Evolutionary conservation across 139 green algal genomes (phyloP), one percentile per base, ranked within the genome.

Genomic region (Auxenochlorella pyrenoidosa): DNA sequence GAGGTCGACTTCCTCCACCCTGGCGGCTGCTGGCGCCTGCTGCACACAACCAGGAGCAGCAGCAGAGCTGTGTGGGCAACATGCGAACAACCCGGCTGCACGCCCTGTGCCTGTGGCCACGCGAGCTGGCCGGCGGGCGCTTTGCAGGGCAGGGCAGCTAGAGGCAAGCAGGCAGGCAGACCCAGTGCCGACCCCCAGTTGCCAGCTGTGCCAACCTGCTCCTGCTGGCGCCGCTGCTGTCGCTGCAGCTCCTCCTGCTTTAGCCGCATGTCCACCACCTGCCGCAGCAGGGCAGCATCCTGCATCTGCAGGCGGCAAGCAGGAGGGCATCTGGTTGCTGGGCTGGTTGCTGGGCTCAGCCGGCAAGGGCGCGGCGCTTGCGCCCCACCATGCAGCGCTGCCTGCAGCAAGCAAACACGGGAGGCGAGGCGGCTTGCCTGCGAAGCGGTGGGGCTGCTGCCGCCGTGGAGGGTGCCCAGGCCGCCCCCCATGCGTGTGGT

Each of bases 1-100:
- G 10, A 84, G 58, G 58, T 84, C 79, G 28, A 84, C 79, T 40
- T 84, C 79, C 36, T 84, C 79, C 75, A 63, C 75, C 43, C 22
- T 8, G n/a, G 34, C 34, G 6, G 43, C 12, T 5, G 79, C 79
- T 84, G 79, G 44, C 58, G 5, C 34, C 70, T 36, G 58, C 54
- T 65, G 70, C 70, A 76, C 34, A 44, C 1, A 36, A 34, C 18
- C 63, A 71, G 63, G 22, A 22, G 30, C 28, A 26, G 28, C 28
- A n/a, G 26, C 63, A 71, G 8, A 5, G 59, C 13, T 4, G 18
- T 4, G 60, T 71, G 63, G 28, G 4, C 63, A 10, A 16, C 63
- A 36, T 18, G 63, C 13, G 63, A 3, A n/a, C 13, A 4, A 34
- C 28, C 2, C 6, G 28, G 26, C 63, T 71, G 63, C 26, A 26